Base-by-base conservation (phyloP, 768 basidiomycete species). In the Megacollybia marginata region DNA sequence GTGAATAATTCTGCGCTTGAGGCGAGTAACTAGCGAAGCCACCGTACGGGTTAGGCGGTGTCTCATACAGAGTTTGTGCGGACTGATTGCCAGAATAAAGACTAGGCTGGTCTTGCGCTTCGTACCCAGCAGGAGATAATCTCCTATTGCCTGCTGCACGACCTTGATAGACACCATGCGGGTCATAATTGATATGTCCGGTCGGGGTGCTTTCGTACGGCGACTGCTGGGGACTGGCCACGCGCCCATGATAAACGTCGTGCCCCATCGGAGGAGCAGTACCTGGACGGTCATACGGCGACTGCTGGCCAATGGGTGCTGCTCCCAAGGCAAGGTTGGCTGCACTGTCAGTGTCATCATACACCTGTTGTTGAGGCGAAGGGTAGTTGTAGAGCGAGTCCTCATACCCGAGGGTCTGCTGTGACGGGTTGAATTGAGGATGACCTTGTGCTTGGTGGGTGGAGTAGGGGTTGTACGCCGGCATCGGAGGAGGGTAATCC, bases 401-500 rank as follows among this genome's bases (percentile, higher is more conserved):
- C 53, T 82, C 81, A 44, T 78, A 73, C 5, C 66, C 70, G 44
- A 88, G 69, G 35, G 78, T 74, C 44, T 74, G 64, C 38, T 76
- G 64, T 10, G 86, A 88, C 23, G 72, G 69, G 56, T 83, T 81
- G 68, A 77, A 84, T 40, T 75, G 78, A 38, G 73, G 63, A 52
- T 76, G 75, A 47, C 70, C 73, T n/a, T 73, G 64, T 15, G 69
- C 58, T 57, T 82, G 81, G 31, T 80, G 72, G 18, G 69, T 63
- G 44, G 79, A 74, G 59, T 84, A 82, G n/a, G 80, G 79, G 52
- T 78, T 82, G 68, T 86, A 88, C 12, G 80, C 75, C 31, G 88
- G 88, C 86, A 91, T 90, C 2, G 85, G 78, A 6, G 85, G 76
- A 54, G 74, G 85, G 52, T 78, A 80, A 47, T 73, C 70, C 33